Evolutionary conservation across 352 stramenopile genomes (phyloP).

Genomic region (Pythium grandisporangium): DNA sequence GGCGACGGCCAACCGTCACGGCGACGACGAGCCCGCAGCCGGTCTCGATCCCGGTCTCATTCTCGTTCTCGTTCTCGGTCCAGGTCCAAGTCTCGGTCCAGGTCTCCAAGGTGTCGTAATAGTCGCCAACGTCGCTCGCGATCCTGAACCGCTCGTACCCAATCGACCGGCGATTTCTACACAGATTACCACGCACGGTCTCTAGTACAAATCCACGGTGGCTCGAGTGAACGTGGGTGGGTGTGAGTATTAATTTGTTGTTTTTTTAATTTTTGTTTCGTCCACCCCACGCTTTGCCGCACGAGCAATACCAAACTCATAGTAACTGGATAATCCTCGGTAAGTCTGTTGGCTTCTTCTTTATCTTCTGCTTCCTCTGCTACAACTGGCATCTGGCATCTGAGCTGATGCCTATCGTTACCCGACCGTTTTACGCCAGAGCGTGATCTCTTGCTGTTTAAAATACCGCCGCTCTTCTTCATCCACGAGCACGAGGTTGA

Average conservation of each 20-base stretch:
- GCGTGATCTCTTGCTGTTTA: conserved; percentile 98
- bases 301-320: too few species aligned
- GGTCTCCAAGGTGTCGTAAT: conserved; percentile 3
- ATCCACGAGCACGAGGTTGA: conserved; percentile 98
- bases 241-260: too few species aligned
- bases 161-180: too few species aligned
- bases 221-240: too few species aligned
- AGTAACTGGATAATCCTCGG: too few species aligned
- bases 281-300: too few species aligned
- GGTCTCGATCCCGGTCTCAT: conserved; percentile 12
- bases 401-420: conserved; percentile 3
- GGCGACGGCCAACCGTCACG: not conserved
- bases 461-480: conserved; percentile 99
- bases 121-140: conserved; percentile 7
- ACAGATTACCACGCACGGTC: too few species aligned
- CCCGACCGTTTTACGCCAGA: conserved; percentile 84
- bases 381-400: not conserved
- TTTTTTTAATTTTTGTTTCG: too few species aligned
- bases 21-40: conserved; percentile 11
- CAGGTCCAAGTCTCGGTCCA: conserved; percentile 13
- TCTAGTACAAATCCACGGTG: too few species aligned
- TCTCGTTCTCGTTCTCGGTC: conserved; percentile 24
- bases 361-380: conserved; percentile 1
- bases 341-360: not conserved
- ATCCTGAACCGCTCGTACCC: too few species aligned